Conservation (phyloP, 495 filamentous ascomycete genomes). For the Trichoderma reesei region DNA sequence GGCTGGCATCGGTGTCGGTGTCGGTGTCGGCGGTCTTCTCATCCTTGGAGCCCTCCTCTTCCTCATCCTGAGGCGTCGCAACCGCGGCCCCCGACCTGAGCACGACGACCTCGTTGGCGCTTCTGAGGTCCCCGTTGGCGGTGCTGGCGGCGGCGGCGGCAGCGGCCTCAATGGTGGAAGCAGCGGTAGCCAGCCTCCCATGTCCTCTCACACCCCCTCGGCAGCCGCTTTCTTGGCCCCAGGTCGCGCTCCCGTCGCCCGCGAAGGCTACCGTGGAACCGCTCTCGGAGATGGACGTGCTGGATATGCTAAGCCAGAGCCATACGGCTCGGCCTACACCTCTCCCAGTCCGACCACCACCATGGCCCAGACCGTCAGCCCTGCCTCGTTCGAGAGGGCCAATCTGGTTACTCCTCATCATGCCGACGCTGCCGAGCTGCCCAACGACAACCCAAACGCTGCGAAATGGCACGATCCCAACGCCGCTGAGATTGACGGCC, state of each 20-base stretch:
- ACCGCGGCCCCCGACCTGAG: not conserved
- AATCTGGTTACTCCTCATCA: not conserved
- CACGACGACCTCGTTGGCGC: slow-evolving; percentile 4
- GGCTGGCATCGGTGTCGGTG: slow-evolving; percentile 16
- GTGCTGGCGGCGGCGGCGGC: not conserved
- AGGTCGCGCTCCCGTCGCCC: not conserved
- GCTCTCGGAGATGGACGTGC: slow-evolving; percentile 9
- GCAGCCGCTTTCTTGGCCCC: slow-evolving; percentile 8
- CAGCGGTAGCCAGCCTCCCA: not conserved
- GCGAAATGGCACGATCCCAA: not conserved
- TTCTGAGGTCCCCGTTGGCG: slow-evolving; percentile 11
- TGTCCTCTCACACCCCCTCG: not conserved
- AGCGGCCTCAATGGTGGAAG: not conserved
- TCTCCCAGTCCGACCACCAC: not conserved
- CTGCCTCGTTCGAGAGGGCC: not conserved
- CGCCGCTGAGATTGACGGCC: slow-evolving; percentile 1
- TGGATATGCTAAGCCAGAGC: slow-evolving; percentile 10
- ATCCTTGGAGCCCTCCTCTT: slow-evolving; percentile 6
- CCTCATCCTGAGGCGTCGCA: not conserved
- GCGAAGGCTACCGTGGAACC: slow-evolving; percentile 9
- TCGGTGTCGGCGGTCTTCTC: slow-evolving; percentile 10
- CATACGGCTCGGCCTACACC: slow-evolving; percentile 10
- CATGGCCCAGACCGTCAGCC: not conserved
- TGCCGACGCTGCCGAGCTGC: not conserved
- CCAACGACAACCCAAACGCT: slow-evolving; percentile 3